Evolutionary conservation across 2,329 filamentous ascomycete genomes (phyloP).

Genomic region (Microascus cirrosus): DNA sequence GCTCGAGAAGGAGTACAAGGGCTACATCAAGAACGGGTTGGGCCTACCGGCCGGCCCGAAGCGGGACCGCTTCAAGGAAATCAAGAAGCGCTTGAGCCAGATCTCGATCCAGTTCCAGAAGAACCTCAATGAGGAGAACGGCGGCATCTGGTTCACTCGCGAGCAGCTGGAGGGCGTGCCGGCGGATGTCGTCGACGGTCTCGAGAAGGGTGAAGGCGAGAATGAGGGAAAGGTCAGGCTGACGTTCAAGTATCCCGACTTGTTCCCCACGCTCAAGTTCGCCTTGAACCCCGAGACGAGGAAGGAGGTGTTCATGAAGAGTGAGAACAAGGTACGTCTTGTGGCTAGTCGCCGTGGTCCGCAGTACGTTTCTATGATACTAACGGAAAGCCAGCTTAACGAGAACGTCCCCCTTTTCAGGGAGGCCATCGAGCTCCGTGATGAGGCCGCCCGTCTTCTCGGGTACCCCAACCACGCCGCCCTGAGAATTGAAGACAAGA

Average conservation of each 20-base stretch:
- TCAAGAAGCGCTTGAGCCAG: conserved; percentile 68
- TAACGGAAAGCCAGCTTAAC: conserved; percentile 37
- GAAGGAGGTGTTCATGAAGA: conserved; percentile 57
- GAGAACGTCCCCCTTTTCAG: conserved; percentile 63
- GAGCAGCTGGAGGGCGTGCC: conserved; percentile 68
- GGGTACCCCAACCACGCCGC: conserved; percentile 69
- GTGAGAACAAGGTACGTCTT: conserved; percentile 60
- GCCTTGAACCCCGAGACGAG: conserved; percentile 59
- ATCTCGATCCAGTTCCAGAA: conserved; percentile 68
- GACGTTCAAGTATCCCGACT: conserved; percentile 75
- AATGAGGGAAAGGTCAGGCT: conserved; percentile 66
- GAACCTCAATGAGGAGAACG: conserved; percentile 73
- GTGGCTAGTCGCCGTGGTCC: neutral
- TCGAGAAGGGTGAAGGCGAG: conserved; percentile 62
- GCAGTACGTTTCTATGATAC: neutral
- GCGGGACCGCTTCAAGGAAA: conserved; percentile 74
- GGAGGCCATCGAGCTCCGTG: conserved; percentile 62
- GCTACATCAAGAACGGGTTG: conserved; percentile 66
- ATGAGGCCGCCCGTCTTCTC: conserved; percentile 66
- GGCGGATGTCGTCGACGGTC: conserved; percentile 50
- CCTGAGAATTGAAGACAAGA: conserved; percentile 71
- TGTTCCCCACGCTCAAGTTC: conserved; percentile 70
- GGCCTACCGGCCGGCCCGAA: conserved; percentile 58
- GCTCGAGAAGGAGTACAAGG: conserved; percentile 67
- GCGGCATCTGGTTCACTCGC: conserved; percentile 66